phyloP scores from a whole-genome alignment of 805 yeast species.

The Candida maesae region DNA sequence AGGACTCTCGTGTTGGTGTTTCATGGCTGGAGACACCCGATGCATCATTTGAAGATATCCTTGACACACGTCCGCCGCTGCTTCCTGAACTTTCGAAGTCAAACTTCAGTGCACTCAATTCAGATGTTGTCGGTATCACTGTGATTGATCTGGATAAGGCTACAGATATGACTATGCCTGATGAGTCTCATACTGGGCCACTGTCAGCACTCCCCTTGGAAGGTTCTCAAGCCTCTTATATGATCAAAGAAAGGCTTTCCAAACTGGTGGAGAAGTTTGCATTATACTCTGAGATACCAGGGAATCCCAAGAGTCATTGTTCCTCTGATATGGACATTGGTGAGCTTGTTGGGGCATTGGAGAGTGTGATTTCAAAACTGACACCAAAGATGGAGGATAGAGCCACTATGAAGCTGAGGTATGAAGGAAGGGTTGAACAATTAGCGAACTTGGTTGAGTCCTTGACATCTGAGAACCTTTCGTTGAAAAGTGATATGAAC shows the following conservation, averaged over 20 bases:
- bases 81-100: conserved; percentile 10
- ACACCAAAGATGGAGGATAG: conserved; percentile 1
- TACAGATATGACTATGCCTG: neutral
- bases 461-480: conserved; percentile 1
- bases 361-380: neutral
- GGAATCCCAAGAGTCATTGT: neutral
- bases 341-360: conserved; percentile 2
- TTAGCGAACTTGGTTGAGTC: neutral
- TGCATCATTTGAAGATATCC: conserved; percentile 25
- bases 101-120: neutral
- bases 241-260: conserved; percentile 4
- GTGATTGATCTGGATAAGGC: neutral
- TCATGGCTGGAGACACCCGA: conserved; percentile 14
- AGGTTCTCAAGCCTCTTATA: neutral
- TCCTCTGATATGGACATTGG: neutral
- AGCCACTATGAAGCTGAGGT: neutral
- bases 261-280: conserved; percentile 1
- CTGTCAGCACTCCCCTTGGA: neutral
- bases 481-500: neutral
- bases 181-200: no score
- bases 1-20: neutral
- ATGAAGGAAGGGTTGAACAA: conserved; percentile 3
- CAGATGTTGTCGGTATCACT: neutral
- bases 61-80: conserved; percentile 22
- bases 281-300: neutral